These are phyloP conservation scores for Yarrowia sp. DNA, from an alignment of 805 yeast species.

Conservation along the genomic window DNA sequence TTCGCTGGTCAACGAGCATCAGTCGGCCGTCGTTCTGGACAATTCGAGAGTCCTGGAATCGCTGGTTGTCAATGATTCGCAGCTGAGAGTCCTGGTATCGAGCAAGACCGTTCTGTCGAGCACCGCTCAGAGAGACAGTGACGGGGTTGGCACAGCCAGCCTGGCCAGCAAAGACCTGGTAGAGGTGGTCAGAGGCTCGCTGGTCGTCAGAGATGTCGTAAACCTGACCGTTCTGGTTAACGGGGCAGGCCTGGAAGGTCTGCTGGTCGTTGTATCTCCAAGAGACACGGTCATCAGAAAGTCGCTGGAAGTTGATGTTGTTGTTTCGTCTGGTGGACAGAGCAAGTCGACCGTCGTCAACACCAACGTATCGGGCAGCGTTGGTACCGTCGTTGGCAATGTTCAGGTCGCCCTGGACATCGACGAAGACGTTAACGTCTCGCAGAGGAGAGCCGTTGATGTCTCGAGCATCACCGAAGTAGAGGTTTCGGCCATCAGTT, in stretches of 20 bases:
- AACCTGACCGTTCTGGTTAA: constrained; percentile 5
- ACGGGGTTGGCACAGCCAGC: constrained; percentile 9
- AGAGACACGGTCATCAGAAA: constrained; percentile 15
- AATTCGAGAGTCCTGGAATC: constrained; percentile 12
- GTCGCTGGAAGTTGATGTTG: constrained; percentile 14
- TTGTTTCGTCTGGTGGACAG: constrained; percentile 21
- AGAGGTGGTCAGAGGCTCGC: constrained; percentile 13
- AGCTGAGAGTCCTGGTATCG: constrained; percentile 31
- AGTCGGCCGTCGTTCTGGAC: constrained; percentile 24
- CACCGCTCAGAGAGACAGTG: constrained; percentile 1
- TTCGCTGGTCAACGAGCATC: constrained; percentile 20
- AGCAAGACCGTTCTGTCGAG: constrained; percentile 15
- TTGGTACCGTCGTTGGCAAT: constrained; percentile 8
- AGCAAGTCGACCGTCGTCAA: constrained; percentile 15
- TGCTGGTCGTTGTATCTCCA: constrained; percentile 25
- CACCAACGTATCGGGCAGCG: constrained; percentile 16
- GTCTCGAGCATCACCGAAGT: constrained; percentile 25
- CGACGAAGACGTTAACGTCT: constrained; percentile 11
- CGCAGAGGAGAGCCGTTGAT: constrained; percentile 15
- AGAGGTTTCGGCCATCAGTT: constrained; percentile 24
- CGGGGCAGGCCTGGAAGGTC: constrained; percentile 28
- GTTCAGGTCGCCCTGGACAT: constrained; percentile 16
- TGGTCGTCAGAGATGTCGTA: constrained; percentile 12
- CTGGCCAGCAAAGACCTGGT: constrained; percentile 16
- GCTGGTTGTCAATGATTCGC: constrained; percentile 10